phyloP scores from a whole-genome alignment of 495 filamentous ascomycete genomes.

The Lasiosphaeris hirsuta region DNA sequence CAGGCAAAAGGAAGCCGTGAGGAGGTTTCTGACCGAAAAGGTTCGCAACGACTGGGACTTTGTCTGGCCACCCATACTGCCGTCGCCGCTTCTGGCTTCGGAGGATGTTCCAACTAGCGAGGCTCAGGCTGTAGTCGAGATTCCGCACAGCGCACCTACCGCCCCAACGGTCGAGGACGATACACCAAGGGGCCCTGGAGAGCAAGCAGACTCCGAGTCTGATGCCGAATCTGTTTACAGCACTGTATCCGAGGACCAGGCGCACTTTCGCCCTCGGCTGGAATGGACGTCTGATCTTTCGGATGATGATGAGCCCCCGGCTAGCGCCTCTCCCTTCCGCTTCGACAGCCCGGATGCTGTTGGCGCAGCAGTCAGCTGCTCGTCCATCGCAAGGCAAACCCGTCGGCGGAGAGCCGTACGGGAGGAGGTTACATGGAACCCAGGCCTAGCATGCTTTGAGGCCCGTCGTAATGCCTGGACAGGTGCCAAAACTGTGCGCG shows the following conservation, averaged over 20 bases:
- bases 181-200: slow-evolving; percentile 23
- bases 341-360: slow-evolving; percentile 64
- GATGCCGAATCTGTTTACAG: slow-evolving; percentile 45
- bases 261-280: slow-evolving; percentile 37
- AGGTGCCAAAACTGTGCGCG: slow-evolving; percentile 56
- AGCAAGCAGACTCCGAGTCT: slow-evolving; percentile 35
- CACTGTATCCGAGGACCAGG: slow-evolving; percentile 44
- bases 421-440: slow-evolving; percentile 80
- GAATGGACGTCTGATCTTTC: slow-evolving; percentile 50
- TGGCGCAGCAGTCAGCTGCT: slow-evolving; percentile 40
- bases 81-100: neutral
- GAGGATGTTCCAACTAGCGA: neutral
- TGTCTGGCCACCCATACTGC: slow-evolving; percentile 34
- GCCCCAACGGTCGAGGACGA: slow-evolving; percentile 13
- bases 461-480: slow-evolving; percentile 82
- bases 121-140: neutral
- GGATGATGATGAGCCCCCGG: slow-evolving; percentile 32
- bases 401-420: slow-evolving; percentile 59
- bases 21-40: slow-evolving; percentile 48
- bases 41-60: slow-evolving; percentile 60
- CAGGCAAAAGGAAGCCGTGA: slow-evolving; percentile 53
- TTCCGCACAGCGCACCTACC: neutral
- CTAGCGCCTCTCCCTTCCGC: slow-evolving; percentile 48
- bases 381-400: slow-evolving; percentile 47
- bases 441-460: slow-evolving; percentile 71